These are phyloP conservation scores for Yamadazyma paraphyllophila DNA, from an alignment of 805 yeast genomes.

Conservation along the genomic window DNA sequence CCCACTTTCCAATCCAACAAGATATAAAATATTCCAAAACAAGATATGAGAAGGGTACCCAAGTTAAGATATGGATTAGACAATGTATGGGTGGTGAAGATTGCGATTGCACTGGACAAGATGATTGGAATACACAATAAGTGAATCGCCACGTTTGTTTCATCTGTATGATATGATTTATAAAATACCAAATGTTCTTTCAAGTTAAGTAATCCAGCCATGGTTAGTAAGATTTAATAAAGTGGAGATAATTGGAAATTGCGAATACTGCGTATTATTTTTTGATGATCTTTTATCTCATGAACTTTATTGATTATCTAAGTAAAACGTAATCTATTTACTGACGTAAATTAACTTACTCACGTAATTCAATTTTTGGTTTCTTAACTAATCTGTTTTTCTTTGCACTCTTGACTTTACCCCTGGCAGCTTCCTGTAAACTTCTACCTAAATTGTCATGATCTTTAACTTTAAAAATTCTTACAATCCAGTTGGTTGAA, in stretches of 20 bases:
- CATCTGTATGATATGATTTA: constrained; percentile 50
- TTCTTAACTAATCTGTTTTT: constrained; percentile 46
- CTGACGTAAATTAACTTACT: constrained; percentile 18
- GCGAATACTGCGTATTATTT: no score
- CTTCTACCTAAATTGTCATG: constrained; percentile 85
- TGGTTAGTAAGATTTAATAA: constrained; percentile 10
- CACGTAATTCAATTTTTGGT: constrained; percentile 55
- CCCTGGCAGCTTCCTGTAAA: constrained; percentile 5
- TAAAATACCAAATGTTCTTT: constrained; percentile 40
- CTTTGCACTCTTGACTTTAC: constrained; percentile 33
- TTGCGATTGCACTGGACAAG: constrained; percentile 50
- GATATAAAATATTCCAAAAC: constrained; percentile 59
- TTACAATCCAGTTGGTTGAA: constrained; percentile 93
- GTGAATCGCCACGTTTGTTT: constrained; percentile 74
- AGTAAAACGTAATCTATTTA: not conserved
- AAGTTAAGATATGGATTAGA: constrained; percentile 37
- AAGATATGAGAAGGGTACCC: constrained; percentile 45
- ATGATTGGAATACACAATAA: constrained; percentile 78
- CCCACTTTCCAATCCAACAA: constrained; percentile 50
- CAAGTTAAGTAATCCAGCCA: constrained; percentile 35
- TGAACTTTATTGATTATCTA: no score
- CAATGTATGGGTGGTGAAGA: constrained; percentile 25
- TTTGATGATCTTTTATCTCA: no score
- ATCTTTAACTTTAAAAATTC: constrained; percentile 90
- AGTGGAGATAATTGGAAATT: constrained; percentile 4